Base-by-base conservation (phyloP, 2,329 filamentous ascomycete genomes). In the Arachnopeziza araneosa region DNA sequence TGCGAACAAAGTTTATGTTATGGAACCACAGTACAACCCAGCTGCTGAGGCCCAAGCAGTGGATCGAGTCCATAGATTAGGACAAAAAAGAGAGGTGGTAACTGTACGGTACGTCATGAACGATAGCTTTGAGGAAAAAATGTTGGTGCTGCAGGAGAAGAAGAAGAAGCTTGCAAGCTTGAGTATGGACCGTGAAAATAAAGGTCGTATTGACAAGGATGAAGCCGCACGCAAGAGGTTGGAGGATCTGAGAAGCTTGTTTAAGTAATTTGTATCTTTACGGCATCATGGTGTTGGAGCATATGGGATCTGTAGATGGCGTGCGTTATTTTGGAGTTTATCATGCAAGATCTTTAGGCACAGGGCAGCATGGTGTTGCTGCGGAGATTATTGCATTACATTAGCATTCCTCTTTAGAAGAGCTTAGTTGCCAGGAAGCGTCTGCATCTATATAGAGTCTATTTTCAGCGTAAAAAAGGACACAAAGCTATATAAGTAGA, bases 1-100 rank as follows among this genome's bases (percentile, higher is more conserved):
- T 0, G 93, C 88, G 32, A 95, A 87, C 71, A 89, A 84, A 58
- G 93, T 96, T 17, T 98, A 95, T 73, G 89, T 98, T 69, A 98
- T 99, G 93, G 95, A 99, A 73, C 95, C 95, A 5, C 93, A 97
- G 71, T 99, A 93, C 78, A 99, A 99, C 70, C 95, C 95, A 0
- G 93, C 92, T 0, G 91, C 93, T 0, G 93, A 99, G 74, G 90
- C 92, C 5, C 95, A 99, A 75, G 95, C 95, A 1, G 83, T 98
- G 8, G 95, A 98, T 72, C 90, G 95, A 30, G 91, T 99, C 6
- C 93, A 96, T 73, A 87, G 93, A 21, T 79, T 97, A 1, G 93
- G 95, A 0, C 95, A 99, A 78, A 95, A 85, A 68, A 82, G 95
- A n/a, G 84, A 87, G 14, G 95, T 99, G 0, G 83, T 83, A n/a